Evolutionary conservation across 83 land plant species (phyloP).

Genomic region (Isoetes engelmannii): DNA sequence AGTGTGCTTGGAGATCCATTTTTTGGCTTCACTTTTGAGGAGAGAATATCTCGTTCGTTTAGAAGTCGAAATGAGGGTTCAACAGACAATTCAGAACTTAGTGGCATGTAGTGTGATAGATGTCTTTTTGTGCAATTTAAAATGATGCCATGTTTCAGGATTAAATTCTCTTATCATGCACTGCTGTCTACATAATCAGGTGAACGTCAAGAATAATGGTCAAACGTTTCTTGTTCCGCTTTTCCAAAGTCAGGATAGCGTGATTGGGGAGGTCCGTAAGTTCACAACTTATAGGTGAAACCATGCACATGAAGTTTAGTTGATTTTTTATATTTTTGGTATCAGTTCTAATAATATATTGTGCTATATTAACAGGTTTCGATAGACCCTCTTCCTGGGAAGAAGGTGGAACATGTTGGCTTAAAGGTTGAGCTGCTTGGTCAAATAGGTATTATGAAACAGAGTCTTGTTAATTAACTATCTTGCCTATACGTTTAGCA

Average conservation of each 20-base stretch:
- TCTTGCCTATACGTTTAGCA: not conserved
- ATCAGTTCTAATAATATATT: too few species aligned
- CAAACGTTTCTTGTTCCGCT: constrained; percentile 2
- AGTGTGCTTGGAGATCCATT: too few species aligned
- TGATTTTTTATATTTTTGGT: not conserved
- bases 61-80: too few species aligned
- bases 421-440: constrained; percentile 19
- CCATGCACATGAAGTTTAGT: not conserved
- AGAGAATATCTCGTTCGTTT: too few species aligned
- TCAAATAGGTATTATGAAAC: constrained; percentile 13
- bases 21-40: too few species aligned
- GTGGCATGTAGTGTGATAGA: too few species aligned
- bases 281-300: not conserved
- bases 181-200: too few species aligned
- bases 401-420: constrained; percentile 18
- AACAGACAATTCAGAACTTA: too few species aligned
- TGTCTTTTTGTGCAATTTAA: too few species aligned
- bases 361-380: not conserved
- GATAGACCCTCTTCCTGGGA: constrained; percentile 18
- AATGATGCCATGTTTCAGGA: too few species aligned
- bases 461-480: not conserved
- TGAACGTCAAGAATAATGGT: not conserved
- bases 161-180: too few species aligned
- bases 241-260: not conserved
- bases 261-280: constrained; percentile 3